Evolutionary conservation across 2,329 filamentous ascomycete genomes (phyloP).

Genomic region (Beauveria brongniartii): DNA sequence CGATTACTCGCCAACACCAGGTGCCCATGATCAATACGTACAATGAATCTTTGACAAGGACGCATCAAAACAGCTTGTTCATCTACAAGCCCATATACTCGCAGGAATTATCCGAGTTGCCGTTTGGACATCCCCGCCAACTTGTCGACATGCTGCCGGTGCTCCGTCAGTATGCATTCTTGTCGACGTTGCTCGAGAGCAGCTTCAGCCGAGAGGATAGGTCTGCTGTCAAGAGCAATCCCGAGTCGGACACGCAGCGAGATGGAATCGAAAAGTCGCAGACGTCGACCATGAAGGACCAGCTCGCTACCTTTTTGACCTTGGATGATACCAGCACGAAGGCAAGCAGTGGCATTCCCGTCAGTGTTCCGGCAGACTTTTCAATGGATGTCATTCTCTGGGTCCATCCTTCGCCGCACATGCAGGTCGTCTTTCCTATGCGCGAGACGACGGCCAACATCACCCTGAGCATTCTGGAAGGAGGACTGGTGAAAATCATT

Average conservation of each 20-base stretch:
- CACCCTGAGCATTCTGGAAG: constrained; percentile 49
- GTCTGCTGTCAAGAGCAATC: constrained; percentile 14
- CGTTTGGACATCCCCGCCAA: constrained; percentile 72
- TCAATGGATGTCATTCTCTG: constrained; percentile 46
- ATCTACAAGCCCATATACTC: constrained; percentile 68
- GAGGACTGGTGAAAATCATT: constrained; percentile 49
- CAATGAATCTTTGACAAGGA: constrained; percentile 22
- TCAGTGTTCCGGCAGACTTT: constrained; percentile 15
- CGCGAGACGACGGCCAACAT: constrained; percentile 40
- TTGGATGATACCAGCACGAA: background rate
- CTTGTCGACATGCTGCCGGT: constrained; percentile 65
- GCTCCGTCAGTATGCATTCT: constrained; percentile 67
- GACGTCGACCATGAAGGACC: constrained; percentile 23
- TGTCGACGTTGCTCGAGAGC: constrained; percentile 55
- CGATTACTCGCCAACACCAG: constrained; percentile 40
- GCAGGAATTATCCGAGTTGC: constrained; percentile 56
- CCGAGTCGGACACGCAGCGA: constrained; percentile 7
- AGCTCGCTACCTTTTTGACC: constrained; percentile 26
- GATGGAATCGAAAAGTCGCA: constrained; percentile 10
- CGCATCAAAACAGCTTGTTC: constrained; percentile 54
- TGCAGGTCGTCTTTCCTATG: constrained; percentile 49
- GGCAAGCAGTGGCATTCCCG: background rate
- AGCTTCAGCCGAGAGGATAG: constrained; percentile 41
- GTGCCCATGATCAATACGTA: constrained; percentile 34
- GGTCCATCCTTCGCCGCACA: constrained; percentile 38